phyloP scores from a whole-genome alignment of 345 rosid genomes.

The Populus nigra region DNA sequence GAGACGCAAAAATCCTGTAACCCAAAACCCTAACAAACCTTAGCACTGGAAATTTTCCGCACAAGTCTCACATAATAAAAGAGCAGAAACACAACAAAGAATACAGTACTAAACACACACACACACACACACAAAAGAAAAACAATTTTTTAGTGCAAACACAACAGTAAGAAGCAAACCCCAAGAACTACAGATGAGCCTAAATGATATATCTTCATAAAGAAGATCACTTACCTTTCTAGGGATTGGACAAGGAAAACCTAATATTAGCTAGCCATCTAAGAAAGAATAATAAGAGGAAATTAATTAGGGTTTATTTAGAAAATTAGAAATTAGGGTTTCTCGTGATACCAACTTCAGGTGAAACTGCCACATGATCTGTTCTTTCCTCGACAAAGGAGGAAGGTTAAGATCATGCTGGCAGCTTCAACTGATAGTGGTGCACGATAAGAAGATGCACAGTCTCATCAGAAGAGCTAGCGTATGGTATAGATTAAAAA shows the following conservation, averaged over 20 bases:
- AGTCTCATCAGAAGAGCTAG: not conserved
- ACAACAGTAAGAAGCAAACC: not conserved
- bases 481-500: not conserved
- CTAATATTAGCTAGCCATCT: slow-evolving; percentile 2
- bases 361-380: slow-evolving; percentile 95
- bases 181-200: slow-evolving; percentile 23
- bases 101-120: not conserved
- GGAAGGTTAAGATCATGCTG: slow-evolving; percentile 74
- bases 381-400: slow-evolving; percentile 24
- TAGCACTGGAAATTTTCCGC: not conserved
- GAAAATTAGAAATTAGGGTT: slow-evolving; percentile 37
- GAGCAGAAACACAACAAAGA: slow-evolving; percentile 6
- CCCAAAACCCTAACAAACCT: slow-evolving; percentile 23
- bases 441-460: slow-evolving; percentile 12
- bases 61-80: slow-evolving; percentile 7
- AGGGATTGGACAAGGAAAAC: slow-evolving; percentile 21
- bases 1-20: slow-evolving; percentile 33
- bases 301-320: slow-evolving; percentile 17
- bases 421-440: slow-evolving; percentile 96
- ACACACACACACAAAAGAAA: not conserved
- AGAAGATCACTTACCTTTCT: slow-evolving; percentile 16
- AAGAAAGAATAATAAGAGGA: not conserved
- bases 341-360: slow-evolving; percentile 64
- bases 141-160: not conserved
- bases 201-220: slow-evolving; percentile 3